Percentiles rank a stretch among this genome's conserved stretches.
These are phyloP conservation scores for Setaria italica DNA, from an alignment of 202 grass and related monocot genomes.

Conservation along the genomic window DNA sequence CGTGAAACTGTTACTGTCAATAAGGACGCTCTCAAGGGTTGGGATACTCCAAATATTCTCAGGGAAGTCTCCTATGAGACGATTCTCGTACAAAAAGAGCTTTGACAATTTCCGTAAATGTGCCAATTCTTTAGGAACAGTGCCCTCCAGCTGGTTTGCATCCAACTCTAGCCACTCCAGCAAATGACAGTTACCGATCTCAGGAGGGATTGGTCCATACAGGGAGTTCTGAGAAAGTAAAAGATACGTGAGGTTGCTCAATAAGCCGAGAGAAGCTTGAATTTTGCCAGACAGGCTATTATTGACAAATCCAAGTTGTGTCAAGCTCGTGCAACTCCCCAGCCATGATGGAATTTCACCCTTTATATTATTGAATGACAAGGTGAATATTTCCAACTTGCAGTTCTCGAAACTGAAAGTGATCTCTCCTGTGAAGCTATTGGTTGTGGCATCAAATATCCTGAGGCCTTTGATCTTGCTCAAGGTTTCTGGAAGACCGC, in stretches of 20 bases:
- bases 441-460: constrained; percentile 49
- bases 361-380: constrained; percentile 61
- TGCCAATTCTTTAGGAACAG: constrained; percentile 66
- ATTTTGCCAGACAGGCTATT: constrained; percentile 67
- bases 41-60: constrained; percentile 75
- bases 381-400: constrained; percentile 56
- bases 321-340: constrained; percentile 60
- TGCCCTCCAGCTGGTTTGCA: constrained; percentile 62
- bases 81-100: constrained; percentile 66
- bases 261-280: constrained; percentile 51
- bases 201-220: constrained; percentile 73
- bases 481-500: constrained; percentile 66
- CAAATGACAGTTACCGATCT: constrained; percentile 62
- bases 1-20: constrained; percentile 60
- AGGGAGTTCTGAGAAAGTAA: constrained; percentile 69
- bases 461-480: constrained; percentile 54
- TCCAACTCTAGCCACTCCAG: constrained; percentile 58
- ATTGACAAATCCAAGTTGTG: constrained; percentile 37
- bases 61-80: constrained; percentile 68
- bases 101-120: constrained; percentile 57
- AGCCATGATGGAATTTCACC: constrained; percentile 65
- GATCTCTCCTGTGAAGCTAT: constrained; percentile 61
- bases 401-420: constrained; percentile 59
- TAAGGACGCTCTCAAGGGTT: constrained; percentile 57
- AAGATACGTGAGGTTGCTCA: constrained; percentile 63